A percentile compares a stretch with the other conserved stretches of the same genome.
These are phyloP conservation scores for Hemerocallis citrina DNA, from an alignment of 106 monocot genomes.

Conservation along the genomic window DNA sequence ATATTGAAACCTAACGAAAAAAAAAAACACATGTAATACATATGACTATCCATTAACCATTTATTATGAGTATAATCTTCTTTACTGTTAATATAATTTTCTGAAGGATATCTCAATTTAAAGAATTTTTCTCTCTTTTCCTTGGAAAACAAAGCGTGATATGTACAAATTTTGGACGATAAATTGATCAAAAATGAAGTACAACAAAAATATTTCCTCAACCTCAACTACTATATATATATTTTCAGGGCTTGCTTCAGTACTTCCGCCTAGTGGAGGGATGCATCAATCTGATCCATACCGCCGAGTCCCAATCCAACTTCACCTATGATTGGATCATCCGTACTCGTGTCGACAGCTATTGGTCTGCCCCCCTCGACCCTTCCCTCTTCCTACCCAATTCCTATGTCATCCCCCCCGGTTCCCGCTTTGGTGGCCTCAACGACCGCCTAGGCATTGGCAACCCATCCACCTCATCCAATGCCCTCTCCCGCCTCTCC, in stretches of 20 bases:
- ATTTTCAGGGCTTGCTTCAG: slow-evolving; percentile 63
- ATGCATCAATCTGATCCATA: slow-evolving; percentile 45
- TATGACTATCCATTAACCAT: too few relatives aligned
- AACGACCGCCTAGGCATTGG: slow-evolving; percentile 84
- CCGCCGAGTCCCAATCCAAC: slow-evolving; percentile 32
- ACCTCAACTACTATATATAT: too few relatives aligned
- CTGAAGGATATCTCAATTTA: too few relatives aligned
- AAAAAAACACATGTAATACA: too few relatives aligned
- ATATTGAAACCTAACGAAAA: too few relatives aligned
- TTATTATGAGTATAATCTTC: too few relatives aligned
- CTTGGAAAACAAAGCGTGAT: too few relatives aligned
- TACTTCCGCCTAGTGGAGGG: slow-evolving; percentile 83
- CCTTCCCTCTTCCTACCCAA: slow-evolving; percentile 14
- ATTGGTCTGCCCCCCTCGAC: slow-evolving; percentile 53
- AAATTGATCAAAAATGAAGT: too few relatives aligned
- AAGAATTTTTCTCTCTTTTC: too few relatives aligned
- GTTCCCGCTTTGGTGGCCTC: slow-evolving; percentile 62
- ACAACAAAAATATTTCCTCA: too few relatives aligned
- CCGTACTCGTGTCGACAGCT: slow-evolving; percentile 76
- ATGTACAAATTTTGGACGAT: too few relatives aligned
- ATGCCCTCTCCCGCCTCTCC: slow-evolving; percentile 51
- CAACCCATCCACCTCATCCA: slow-evolving; percentile 20
- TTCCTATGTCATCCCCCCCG: slow-evolving; percentile 56
- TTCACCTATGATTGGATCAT: slow-evolving; percentile 67
- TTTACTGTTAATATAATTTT: too few relatives aligned